phyloP scores from a whole-genome alignment of 371 early-diverging fungal species.

The Scutellospora calospora region DNA sequence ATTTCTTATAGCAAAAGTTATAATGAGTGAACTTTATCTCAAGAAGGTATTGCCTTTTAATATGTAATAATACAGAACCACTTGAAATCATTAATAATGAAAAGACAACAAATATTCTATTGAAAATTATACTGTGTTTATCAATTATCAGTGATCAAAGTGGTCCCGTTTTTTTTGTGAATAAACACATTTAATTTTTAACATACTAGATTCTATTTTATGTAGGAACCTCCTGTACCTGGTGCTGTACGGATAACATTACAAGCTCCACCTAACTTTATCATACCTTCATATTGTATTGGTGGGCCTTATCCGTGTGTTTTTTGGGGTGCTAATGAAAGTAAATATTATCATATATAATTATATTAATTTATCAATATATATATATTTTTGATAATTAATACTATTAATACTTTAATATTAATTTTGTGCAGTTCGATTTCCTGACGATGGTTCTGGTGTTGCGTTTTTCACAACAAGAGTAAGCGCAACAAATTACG shows the following conservation, averaged over 20 bases:
- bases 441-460: slow-evolving; percentile 47
- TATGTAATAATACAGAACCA: no score
- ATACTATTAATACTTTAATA: neutral
- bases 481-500: slow-evolving; percentile 46
- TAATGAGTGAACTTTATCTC: slow-evolving; percentile 4
- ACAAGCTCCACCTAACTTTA: slow-evolving; percentile 7
- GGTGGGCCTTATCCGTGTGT: neutral
- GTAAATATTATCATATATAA: slow-evolving; percentile 19
- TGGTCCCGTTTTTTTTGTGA: neutral
- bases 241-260: slow-evolving; percentile 41
- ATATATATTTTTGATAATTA: no score
- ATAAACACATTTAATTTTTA: neutral
- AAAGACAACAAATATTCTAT: neutral
- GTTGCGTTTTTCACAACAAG: slow-evolving; percentile 54
- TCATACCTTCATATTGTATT: slow-evolving; percentile 15
- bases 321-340: slow-evolving; percentile 37
- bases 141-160: neutral
- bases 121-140: no score
- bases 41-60: neutral
- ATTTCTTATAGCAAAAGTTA: slow-evolving; percentile 7
- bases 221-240: slow-evolving; percentile 38
- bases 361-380: no score
- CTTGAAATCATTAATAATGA: neutral
- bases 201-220: no score
- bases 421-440: slow-evolving; percentile 21